Percentiles rank a stretch among this genome's conserved stretches.
Conservation (phyloP, 257 asterid species). For the Solanum peruvianum region DNA sequence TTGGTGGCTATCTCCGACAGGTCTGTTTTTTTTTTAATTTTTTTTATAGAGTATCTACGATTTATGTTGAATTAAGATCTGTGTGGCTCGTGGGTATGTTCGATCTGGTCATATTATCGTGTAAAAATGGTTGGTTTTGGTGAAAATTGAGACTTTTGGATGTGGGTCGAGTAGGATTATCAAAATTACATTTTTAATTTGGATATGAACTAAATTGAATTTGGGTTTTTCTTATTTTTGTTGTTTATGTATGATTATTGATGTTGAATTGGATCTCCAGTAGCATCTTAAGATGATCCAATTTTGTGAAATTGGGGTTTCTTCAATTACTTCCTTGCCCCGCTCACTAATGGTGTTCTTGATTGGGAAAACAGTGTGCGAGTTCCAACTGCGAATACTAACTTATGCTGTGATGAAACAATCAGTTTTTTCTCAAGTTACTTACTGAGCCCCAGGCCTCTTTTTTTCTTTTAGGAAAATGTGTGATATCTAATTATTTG, state of each 20-base stretch:
- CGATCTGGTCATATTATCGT: background rate
- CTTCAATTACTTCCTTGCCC: background rate
- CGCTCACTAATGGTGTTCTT: background rate
- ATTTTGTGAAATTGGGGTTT: background rate
- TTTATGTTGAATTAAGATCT: background rate
- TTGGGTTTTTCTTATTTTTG: background rate
- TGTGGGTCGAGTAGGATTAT: background rate
- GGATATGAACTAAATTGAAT: background rate
- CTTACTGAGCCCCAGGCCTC: background rate
- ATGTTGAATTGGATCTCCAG: background rate
- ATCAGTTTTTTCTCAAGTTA: background rate
- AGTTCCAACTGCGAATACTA: background rate
- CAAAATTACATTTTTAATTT: background rate
- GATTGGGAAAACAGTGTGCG: background rate
- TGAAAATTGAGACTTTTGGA: background rate
- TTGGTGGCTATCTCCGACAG: background rate
- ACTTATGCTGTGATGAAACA: background rate
- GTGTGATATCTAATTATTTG: background rate
- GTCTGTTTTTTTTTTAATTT: background rate
- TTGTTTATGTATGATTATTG: background rate
- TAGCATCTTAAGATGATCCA: background rate
- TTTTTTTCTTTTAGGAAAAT: background rate
- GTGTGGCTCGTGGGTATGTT: background rate
- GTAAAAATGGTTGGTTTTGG: background rate
- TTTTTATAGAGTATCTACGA: background rate